Evolutionary conservation across 108 stramenopile species (phyloP), one percentile per base, ranked within the genome.

Genomic region (Aurantiochytrium sp.): DNA sequence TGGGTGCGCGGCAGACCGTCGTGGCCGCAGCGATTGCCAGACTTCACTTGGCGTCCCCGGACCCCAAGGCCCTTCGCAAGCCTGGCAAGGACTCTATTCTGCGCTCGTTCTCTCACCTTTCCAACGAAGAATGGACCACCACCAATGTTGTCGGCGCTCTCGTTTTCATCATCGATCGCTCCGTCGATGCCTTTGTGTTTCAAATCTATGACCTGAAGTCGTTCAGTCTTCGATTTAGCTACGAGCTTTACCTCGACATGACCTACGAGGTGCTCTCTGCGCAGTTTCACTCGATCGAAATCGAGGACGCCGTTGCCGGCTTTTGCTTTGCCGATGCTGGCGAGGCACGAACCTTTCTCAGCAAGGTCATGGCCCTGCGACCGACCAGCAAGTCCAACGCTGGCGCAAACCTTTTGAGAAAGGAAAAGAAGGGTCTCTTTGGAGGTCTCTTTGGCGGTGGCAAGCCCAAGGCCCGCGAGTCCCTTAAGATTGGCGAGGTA

Each of bases 321-420:
- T 83, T 83, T 47, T 83, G 49, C 45, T 83, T 83, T 4, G 76
- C 76, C 6, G 76, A 83, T 23, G 23, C n/a, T 8, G 76, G 51
- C 76, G 76, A 83, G 76, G 76, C 76, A 12, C 12, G 23, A 18
- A 12, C 49, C n/a, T 83, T 83, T 45, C 51, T 83, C 49, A 83
- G 49, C 76, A 83, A 83, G 76, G 76, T 83, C 45, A 83, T 83
- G 76, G 76, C 76, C n/a, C 76, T 83, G 12, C 45, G 51, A 12
- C 76, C 76, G 18, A 53, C 76, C n/a, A 83, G 49, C 49, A 83
- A 83, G 76, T 69, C 64, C 64, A 47, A 83, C 42, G 64, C 64
- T 18, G 64, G 64, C 64, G 64, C 64, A 6, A 69, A 69, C 42
- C 64, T 69, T 10, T 42, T 69, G 64, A 14, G 64, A 14, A 69